phyloP scores from a whole-genome alignment of 129 eudicot genomes.

The Lactuca saligna region DNA sequence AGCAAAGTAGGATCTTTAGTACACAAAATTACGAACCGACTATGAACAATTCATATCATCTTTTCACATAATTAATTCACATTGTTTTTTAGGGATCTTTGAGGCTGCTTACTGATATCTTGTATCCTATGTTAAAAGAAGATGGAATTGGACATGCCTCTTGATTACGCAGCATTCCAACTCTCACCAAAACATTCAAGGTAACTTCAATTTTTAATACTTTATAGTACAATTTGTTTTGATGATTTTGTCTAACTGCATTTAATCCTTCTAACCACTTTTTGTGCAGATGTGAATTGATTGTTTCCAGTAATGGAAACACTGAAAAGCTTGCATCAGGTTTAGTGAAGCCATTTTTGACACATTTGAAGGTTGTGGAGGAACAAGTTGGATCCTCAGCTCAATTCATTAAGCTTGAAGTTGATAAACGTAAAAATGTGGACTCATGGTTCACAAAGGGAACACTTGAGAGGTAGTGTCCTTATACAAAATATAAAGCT shows the following conservation, averaged over 20 bases:
- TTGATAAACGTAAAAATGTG: conserved; percentile 53
- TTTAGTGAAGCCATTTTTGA: conserved; percentile 74
- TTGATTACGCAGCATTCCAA: conserved; percentile 92
- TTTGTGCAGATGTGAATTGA: conserved; percentile 74
- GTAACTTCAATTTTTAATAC: conserved; percentile 32
- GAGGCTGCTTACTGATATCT: conserved; percentile 15
- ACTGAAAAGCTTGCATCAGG: conserved; percentile 95
- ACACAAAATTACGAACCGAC: conserved; percentile 5
- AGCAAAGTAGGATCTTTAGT: conserved; percentile 26
- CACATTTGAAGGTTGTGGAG: conserved; percentile 83
- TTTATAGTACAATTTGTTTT: background rate
- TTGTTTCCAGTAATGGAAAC: conserved; percentile 76
- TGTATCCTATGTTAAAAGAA: conserved; percentile 21
- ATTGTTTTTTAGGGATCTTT: conserved; percentile 32
- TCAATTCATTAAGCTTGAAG: conserved; percentile 81
- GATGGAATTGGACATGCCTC: conserved; percentile 70
- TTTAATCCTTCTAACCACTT: conserved; percentile 1
- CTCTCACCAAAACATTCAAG: conserved; percentile 85
- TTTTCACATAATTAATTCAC: conserved; percentile 2
- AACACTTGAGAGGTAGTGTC: conserved; percentile 89
- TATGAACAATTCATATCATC: background rate
- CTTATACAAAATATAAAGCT: background rate
- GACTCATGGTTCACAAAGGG: conserved; percentile 97
- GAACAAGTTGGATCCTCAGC: conserved; percentile 74
- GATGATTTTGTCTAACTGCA: conserved; percentile 5